Evolutionary conservation across 2,329 filamentous ascomycete genomes (phyloP).

Genomic region (Fusarium abutilonis): DNA sequence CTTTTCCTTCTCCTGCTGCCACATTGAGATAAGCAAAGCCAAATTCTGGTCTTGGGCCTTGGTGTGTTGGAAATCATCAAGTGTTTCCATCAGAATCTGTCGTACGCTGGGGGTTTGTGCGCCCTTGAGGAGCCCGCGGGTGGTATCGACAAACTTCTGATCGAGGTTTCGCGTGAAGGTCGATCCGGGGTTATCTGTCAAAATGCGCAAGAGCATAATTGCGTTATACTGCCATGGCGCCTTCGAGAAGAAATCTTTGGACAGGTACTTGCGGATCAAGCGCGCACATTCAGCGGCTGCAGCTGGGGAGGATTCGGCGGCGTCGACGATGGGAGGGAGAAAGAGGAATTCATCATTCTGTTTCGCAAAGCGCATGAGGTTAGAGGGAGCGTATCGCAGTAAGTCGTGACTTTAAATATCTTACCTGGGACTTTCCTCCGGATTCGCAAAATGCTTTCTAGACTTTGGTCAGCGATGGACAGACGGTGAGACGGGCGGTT

Average conservation of each 20-base stretch:
- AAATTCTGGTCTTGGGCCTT: conserved; percentile 81
- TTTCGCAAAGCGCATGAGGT: conserved; percentile 11
- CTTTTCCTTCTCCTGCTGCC: conserved; percentile 84
- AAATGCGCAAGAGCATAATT: conserved; percentile 92
- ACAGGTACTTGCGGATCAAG: conserved; percentile 83
- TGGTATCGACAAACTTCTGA: conserved; percentile 79
- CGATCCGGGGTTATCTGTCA: conserved; percentile 88
- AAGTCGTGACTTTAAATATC: conserved; percentile 20
- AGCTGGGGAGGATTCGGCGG: conserved; percentile 88
- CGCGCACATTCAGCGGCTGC: conserved; percentile 85
- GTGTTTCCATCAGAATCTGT: conserved; percentile 86
- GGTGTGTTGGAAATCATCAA: conserved; percentile 79
- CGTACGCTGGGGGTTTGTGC: conserved; percentile 79
- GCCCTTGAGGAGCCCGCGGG: conserved; percentile 78
- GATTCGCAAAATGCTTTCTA: conserved; percentile 86
- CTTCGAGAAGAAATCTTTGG: conserved; percentile 71
- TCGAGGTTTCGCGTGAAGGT: conserved; percentile 94
- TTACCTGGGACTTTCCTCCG: conserved; percentile 66
- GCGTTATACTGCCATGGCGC: conserved; percentile 91
- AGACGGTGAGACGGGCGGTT: conserved; percentile 7
- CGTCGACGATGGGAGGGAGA: conserved; percentile 92
- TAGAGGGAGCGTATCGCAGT: conserved; percentile 7
- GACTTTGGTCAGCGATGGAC: conserved; percentile 35
- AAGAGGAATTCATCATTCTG: conserved; percentile 91
- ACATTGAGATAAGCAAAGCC: conserved; percentile 79